Conservation (phyloP, 345 rosid genomes). For the Pistacia vera region DNA sequence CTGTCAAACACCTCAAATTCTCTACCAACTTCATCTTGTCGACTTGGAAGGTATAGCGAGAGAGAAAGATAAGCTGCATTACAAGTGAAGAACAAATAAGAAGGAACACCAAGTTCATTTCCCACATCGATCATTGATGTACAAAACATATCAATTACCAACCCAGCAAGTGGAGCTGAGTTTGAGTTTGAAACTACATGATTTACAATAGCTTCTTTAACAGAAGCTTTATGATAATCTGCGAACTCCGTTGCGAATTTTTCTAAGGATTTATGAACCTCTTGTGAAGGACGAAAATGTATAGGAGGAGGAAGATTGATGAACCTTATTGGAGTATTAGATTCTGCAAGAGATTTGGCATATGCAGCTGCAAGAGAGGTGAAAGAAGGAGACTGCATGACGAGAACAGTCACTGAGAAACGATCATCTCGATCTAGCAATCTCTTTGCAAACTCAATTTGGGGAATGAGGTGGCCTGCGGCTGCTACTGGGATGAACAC, state of each 20-base stretch:
- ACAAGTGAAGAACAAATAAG: slow-evolving; percentile 36
- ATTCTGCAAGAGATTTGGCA: slow-evolving; percentile 17
- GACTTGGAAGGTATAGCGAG: slow-evolving; percentile 17
- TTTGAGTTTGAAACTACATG: background rate
- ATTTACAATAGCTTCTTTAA: slow-evolving; percentile 19
- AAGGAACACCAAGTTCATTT: slow-evolving; percentile 35
- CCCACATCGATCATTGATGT: slow-evolving; percentile 38
- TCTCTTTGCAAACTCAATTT: slow-evolving; percentile 23
- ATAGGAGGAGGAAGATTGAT: slow-evolving; percentile 12
- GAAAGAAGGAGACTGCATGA: slow-evolving; percentile 7
- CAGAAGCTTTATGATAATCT: slow-evolving; percentile 22
- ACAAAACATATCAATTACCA: slow-evolving; percentile 43
- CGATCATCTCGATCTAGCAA: slow-evolving; percentile 23
- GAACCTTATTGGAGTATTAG: slow-evolving; percentile 18
- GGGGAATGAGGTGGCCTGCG: slow-evolving; percentile 23
- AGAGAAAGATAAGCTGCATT: slow-evolving; percentile 28
- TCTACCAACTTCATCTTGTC: slow-evolving; percentile 4
- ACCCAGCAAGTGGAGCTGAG: slow-evolving; percentile 24
- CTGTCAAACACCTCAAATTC: slow-evolving; percentile 12
- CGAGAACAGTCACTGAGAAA: slow-evolving; percentile 27
- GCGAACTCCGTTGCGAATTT: background rate
- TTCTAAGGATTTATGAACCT: background rate
- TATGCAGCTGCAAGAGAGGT: background rate
- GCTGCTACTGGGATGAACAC: slow-evolving; percentile 13
- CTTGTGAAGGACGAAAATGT: background rate